phyloP scores from a whole-genome alignment of 139 green algal species.

The Coelastrella sp. region DNA sequence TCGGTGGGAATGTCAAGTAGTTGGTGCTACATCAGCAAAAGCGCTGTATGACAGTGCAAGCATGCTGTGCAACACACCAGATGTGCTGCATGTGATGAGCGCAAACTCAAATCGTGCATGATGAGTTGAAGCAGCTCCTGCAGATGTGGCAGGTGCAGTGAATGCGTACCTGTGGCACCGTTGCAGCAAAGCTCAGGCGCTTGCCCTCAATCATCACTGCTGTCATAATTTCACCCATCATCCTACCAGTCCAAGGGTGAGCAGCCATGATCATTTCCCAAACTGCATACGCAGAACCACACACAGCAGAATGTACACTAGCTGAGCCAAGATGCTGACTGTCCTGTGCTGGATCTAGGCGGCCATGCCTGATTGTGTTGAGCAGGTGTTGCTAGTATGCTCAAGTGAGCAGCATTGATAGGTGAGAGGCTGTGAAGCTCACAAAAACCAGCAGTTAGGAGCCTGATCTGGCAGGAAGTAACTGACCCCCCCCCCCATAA shows the following conservation, averaged over 20 bases:
- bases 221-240: constrained; percentile 47
- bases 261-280: constrained; percentile 41
- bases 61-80: neutral
- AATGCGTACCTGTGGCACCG: constrained; percentile 11
- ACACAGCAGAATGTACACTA: neutral
- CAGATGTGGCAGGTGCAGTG: neutral
- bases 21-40: neutral
- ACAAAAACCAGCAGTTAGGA: too few species aligned
- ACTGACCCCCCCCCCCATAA: too few species aligned
- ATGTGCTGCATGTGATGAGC: neutral
- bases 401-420: neutral
- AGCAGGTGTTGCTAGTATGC: neutral
- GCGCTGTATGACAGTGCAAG: neutral
- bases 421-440: too few species aligned
- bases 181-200: neutral
- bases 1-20: neutral
- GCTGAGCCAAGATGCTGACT: neutral
- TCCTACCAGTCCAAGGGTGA: constrained; percentile 39
- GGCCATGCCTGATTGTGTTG: neutral
- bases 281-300: constrained; percentile 18
- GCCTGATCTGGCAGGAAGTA: too few species aligned
- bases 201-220: constrained; percentile 38
- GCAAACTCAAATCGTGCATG: neutral
- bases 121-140: neutral
- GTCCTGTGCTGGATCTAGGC: too few species aligned